Conservation (phyloP, 805 yeast species). For the Hemisphaericaspora nanyangensis region DNA sequence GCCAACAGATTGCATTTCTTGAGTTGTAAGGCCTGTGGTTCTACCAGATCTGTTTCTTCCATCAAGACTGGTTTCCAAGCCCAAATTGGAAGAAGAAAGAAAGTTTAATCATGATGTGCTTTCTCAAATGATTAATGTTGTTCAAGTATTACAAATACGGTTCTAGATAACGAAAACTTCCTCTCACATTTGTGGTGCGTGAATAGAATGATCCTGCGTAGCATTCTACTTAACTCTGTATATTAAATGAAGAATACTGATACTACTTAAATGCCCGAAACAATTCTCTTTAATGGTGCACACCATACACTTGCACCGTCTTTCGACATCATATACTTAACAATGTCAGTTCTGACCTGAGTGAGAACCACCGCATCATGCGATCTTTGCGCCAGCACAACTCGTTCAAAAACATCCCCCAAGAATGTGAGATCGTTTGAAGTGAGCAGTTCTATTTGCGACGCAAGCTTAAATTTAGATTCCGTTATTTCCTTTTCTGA, state of each 20-base stretch:
- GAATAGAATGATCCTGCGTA: too few relatives aligned
- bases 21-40: constrained; percentile 97
- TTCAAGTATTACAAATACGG: too few relatives aligned
- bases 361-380: constrained; percentile 11
- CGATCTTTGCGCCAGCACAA: not conserved
- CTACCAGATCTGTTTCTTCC: constrained; percentile 92
- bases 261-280: constrained; percentile 13
- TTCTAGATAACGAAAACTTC: too few relatives aligned
- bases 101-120: too few relatives aligned
- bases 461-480: constrained; percentile 37
- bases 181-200: too few relatives aligned
- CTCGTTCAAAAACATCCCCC: constrained; percentile 5
- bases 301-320: constrained; percentile 64
- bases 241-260: not conserved
- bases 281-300: constrained; percentile 56
- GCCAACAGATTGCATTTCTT: constrained; percentile 95
- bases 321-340: constrained; percentile 55
- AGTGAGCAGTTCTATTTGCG: constrained; percentile 1
- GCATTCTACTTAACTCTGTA: not conserved
- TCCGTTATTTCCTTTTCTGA: constrained; percentile 40
- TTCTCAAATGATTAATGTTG: too few relatives aligned
- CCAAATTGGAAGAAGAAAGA: constrained; percentile 87
- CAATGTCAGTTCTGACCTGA: constrained; percentile 26
- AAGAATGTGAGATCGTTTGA: constrained; percentile 13
- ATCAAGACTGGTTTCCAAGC: constrained; percentile 99